Evolutionary conservation across 805 yeast genomes (phyloP).

Genomic region (Candida tallmaniae): DNA sequence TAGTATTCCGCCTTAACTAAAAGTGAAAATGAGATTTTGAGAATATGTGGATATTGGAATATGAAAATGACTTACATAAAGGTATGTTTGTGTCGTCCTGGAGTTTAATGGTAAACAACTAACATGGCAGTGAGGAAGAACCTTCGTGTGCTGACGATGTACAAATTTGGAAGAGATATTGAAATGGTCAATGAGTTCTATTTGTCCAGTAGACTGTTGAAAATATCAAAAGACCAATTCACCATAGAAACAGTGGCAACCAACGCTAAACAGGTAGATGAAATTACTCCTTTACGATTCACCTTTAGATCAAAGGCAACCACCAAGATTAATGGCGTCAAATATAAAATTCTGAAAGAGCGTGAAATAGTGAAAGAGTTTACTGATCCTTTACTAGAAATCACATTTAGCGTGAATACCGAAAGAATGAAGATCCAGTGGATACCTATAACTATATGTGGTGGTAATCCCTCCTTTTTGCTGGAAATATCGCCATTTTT

Average conservation of each 20-base stretch:
- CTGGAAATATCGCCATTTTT: background rate
- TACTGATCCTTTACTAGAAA: slow-evolving; percentile 3
- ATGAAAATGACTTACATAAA: background rate
- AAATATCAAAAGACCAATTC: slow-evolving; percentile 12
- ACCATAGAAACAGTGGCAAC: slow-evolving; percentile 4
- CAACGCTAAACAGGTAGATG: background rate
- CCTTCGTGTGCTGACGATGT: background rate
- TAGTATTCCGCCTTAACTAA: background rate
- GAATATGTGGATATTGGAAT: slow-evolving; percentile 4
- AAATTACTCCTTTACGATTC: slow-evolving; percentile 7
- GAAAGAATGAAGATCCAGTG: slow-evolving; percentile 6
- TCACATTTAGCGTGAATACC: slow-evolving; percentile 8
- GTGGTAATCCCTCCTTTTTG: background rate
- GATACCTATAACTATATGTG: slow-evolving; percentile 8
- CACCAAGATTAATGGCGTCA: slow-evolving; percentile 10
- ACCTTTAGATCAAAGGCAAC: slow-evolving; percentile 7
- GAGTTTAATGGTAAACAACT: too few species aligned
- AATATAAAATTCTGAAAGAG: slow-evolving; percentile 6
- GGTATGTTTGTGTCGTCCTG: too few species aligned
- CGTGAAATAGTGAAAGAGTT: slow-evolving; percentile 4
- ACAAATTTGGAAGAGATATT: slow-evolving; percentile 3
- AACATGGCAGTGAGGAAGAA: background rate
- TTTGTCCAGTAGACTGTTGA: slow-evolving; percentile 2
- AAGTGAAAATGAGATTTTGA: background rate
- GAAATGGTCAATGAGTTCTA: background rate